phyloP scores from a whole-genome alignment of 2,329 filamentous ascomycete genomes.

The Ilyonectria mors-panacis region DNA sequence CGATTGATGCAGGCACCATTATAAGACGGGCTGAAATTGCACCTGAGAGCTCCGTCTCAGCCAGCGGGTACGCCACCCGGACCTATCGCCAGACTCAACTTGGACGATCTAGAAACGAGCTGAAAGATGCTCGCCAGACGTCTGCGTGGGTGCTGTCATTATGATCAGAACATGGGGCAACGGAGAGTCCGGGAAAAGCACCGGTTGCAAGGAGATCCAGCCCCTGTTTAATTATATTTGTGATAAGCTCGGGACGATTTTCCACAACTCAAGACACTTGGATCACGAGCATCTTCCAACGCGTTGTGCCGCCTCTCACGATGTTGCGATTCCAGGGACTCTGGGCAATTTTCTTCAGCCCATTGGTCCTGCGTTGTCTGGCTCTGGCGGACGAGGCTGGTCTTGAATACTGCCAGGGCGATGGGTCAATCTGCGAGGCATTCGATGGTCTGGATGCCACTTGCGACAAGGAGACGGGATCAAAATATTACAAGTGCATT shows the following conservation, averaged over 20 bases:
- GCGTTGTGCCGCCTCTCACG: too few relatives aligned
- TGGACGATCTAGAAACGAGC: slow-evolving; percentile 2
- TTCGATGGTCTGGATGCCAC: not conserved
- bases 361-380: not conserved
- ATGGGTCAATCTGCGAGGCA: slow-evolving; percentile 16
- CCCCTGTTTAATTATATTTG: too few relatives aligned
- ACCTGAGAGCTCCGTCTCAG: slow-evolving; percentile 4
- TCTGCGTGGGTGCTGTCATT: not conserved
- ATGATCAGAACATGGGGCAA: slow-evolving; percentile 3
- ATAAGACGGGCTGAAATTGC: slow-evolving; percentile 13
- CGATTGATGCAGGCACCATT: slow-evolving; percentile 1
- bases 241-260: too few relatives aligned
- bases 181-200: too few relatives aligned
- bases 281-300: too few relatives aligned
- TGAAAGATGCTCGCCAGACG: slow-evolving; percentile 4
- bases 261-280: too few relatives aligned
- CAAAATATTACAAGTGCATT: slow-evolving; percentile 24
- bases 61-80: slow-evolving; percentile 7
- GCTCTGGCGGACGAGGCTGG: not conserved
- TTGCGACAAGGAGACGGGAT: slow-evolving; percentile 10
- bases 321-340: not conserved
- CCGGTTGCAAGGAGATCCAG: too few relatives aligned
- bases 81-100: not conserved
- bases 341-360: not conserved
- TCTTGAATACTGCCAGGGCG: slow-evolving; percentile 5